phyloP scores from a whole-genome alignment of 2,329 filamentous ascomycete genomes.

The Ascochyta koolunga region DNA sequence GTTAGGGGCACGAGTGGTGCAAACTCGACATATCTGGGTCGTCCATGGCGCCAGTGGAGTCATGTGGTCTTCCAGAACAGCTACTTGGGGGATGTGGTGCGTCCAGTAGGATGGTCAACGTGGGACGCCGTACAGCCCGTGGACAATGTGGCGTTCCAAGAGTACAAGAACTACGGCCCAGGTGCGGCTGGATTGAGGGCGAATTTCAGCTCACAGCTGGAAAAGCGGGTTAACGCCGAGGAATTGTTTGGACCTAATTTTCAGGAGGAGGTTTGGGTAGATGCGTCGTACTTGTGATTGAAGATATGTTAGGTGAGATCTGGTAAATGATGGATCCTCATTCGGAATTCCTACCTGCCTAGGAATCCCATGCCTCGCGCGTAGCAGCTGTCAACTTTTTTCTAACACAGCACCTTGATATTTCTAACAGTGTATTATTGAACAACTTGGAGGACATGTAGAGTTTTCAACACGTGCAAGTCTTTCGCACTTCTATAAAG shows the following conservation, averaged over 20 bases:
- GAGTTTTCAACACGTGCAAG: too few relatives aligned
- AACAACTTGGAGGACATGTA: too few relatives aligned
- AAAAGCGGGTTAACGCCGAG: slow-evolving; percentile 6
- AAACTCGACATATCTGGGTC: slow-evolving; percentile 53
- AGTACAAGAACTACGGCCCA: slow-evolving; percentile 27
- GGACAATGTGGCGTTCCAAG: slow-evolving; percentile 21
- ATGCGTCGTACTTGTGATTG: slow-evolving; percentile 16
- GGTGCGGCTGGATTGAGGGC: slow-evolving; percentile 15
- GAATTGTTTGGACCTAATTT: slow-evolving; percentile 21
- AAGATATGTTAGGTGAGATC: not conserved
- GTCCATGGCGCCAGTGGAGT: slow-evolving; percentile 57
- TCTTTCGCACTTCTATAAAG: too few relatives aligned
- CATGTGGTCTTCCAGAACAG: slow-evolving; percentile 58
- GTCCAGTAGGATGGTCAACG: slow-evolving; percentile 60
- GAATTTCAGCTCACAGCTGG: slow-evolving; percentile 16
- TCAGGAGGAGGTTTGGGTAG: slow-evolving; percentile 26
- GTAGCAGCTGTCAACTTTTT: too few relatives aligned
- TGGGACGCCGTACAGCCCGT: slow-evolving; percentile 27
- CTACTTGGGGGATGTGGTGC: slow-evolving; percentile 60
- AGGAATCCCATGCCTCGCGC: too few relatives aligned
- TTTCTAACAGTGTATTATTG: too few relatives aligned
- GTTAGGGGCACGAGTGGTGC: slow-evolving; percentile 47
- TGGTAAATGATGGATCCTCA: too few relatives aligned
- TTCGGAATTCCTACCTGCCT: too few relatives aligned
- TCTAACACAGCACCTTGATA: too few relatives aligned